Conservation (phyloP, 2,329 filamentous ascomycete species). For the Colletotrichum siamense region DNA sequence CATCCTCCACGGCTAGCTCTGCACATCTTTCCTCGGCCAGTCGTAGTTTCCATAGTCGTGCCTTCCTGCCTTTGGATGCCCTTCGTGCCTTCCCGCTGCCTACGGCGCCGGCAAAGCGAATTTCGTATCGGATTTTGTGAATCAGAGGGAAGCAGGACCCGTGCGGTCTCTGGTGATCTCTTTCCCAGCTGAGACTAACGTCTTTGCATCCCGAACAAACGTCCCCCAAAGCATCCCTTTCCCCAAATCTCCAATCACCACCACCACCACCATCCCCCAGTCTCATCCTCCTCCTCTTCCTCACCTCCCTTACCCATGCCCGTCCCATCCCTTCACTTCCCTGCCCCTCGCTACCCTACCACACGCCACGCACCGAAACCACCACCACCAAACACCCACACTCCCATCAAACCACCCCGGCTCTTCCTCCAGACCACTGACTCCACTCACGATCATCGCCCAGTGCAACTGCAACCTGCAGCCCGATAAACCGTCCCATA, state of each 20-base stretch:
- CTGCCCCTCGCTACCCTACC: background rate
- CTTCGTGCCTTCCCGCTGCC: background rate
- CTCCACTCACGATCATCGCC: conserved; percentile 20
- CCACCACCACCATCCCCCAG: background rate
- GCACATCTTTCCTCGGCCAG: background rate
- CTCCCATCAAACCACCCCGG: background rate
- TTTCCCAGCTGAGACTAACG: background rate
- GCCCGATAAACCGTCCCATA: conserved; percentile 17
- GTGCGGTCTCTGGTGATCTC: background rate
- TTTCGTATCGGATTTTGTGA: background rate
- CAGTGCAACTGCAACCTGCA: conserved; percentile 20
- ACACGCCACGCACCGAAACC: conserved; percentile 1
- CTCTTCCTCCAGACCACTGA: background rate
- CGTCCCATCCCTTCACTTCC: background rate
- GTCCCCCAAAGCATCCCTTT: background rate
- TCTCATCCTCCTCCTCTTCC: background rate
- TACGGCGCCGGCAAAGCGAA: background rate
- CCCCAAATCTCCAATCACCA: background rate
- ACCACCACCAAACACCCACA: background rate
- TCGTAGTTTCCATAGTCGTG: background rate
- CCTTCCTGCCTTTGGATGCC: background rate
- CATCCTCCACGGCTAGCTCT: background rate
- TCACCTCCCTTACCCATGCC: background rate
- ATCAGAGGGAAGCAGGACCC: background rate
- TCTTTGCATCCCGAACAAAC: background rate